Base-by-base conservation (phyloP, 1,284 basidiomycete species). In the Ceratobasidium sp. region DNA sequence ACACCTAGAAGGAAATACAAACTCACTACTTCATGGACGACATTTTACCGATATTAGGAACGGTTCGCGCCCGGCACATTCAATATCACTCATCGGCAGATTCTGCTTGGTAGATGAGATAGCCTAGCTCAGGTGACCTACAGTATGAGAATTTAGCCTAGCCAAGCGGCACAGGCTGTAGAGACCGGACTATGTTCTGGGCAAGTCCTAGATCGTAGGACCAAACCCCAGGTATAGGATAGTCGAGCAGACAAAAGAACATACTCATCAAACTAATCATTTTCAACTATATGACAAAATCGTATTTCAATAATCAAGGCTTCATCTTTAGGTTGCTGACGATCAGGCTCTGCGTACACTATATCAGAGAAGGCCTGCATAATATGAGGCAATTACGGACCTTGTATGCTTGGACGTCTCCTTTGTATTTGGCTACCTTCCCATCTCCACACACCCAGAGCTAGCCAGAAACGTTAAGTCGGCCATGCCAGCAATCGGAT, bases 361-460 rank as follows among this genome's bases (percentile, higher is more conserved):
- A 64, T 34, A 74, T 62, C 30, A 41, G 48, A 1, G n/a, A 23
- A 64, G 52, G 57, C 73, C 65, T 70, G 43, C 26, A 32, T 18
- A 60, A 43, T 73, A 34, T 76, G 76, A 4, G 28, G 14, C 58
- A 50, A 45, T 78, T 77, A 77, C 85, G 77, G 73, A 89, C 91
- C 91, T 98, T 98, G 85, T 98, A 98, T 52, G 88, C 89, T 76
- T 93, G 88, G 1, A 98, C 96, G 78, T 97, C 94, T 59, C 96
- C 96, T 79, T 83, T 87, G 85, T 96, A 97, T 80, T 95, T 94
- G 73, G 83, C 83, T 23, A 95, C 92, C 0, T 89, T 90, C 34
- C 88, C 90, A 77, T 97, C 92, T 18, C 90, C 92, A 78, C 95
- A 97, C 0, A 98, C 96, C 92, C 92, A 95, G 18, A 95, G 83